Evolutionary conservation across 2,329 filamentous ascomycete genomes (phyloP).

Genomic region (Phialophora macrospora): DNA sequence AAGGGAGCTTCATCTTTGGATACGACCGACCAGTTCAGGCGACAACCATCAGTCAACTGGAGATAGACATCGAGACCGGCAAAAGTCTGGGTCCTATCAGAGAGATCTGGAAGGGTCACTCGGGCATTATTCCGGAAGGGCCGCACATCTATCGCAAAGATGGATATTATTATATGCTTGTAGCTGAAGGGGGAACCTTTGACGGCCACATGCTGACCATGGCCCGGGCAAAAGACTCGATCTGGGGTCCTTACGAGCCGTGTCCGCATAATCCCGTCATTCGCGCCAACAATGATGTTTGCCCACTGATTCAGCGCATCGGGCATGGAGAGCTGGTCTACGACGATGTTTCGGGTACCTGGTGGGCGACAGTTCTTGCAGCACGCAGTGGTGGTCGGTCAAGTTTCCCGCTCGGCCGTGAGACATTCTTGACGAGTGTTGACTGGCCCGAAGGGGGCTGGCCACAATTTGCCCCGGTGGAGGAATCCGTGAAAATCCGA

Average conservation of each 20-base stretch:
- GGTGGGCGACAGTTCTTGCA: conserved; percentile 57
- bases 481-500: too few relatives aligned
- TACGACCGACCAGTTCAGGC: conserved; percentile 36
- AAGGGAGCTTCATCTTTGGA: conserved; percentile 46
- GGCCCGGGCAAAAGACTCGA: conserved; percentile 52
- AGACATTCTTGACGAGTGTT: conserved; percentile 58
- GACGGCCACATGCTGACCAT: conserved; percentile 38
- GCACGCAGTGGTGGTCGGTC: conserved; percentile 47
- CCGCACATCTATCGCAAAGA: conserved; percentile 60
- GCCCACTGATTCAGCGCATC: conserved; percentile 53
- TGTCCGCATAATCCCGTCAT: conserved; percentile 63
- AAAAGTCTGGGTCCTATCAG: conserved; percentile 60
- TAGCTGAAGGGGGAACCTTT: conserved; percentile 60
- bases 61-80: conserved; percentile 44
- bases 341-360: conserved; percentile 49
- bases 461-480: background rate
- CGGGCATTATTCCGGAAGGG: conserved; percentile 54
- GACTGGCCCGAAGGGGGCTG: conserved; percentile 53
- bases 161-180: conserved; percentile 59
- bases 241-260: conserved; percentile 66
- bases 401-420: conserved; percentile 54
- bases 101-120: conserved; percentile 65
- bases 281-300: conserved; percentile 56
- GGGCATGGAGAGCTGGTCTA: conserved; percentile 58
- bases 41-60: conserved; percentile 25